A percentile compares a stretch with the other conserved stretches of the same genome.
Conservation (phyloP, 176 grass and related monocot species). For the Rhipidocladum racemiflorum region DNA sequence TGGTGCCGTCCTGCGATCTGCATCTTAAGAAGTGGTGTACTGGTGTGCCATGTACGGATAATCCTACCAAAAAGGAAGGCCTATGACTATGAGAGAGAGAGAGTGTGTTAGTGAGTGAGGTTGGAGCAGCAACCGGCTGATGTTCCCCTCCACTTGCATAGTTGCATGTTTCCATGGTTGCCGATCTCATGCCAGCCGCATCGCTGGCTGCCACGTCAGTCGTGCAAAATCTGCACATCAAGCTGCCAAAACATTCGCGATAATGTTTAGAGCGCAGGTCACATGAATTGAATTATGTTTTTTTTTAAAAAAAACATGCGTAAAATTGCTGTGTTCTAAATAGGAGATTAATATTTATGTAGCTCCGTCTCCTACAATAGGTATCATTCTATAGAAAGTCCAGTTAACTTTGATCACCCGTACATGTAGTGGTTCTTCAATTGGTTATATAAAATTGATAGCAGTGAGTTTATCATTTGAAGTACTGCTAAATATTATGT, state of each 20-base stretch:
- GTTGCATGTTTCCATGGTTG: neutral
- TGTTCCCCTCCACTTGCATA: neutral
- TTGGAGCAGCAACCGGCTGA: neutral
- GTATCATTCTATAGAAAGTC: no score
- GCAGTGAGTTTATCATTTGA: no score
- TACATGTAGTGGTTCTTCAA: no score
- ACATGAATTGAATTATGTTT: no score
- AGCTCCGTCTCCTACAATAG: no score
- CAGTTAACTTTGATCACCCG: no score
- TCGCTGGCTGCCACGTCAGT: neutral
- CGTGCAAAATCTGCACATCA: neutral
- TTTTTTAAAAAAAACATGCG: no score
- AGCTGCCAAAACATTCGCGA: neutral
- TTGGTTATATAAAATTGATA: no score
- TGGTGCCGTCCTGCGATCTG: neutral
- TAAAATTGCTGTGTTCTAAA: no score
- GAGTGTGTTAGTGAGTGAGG: neutral
- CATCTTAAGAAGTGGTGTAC: slow-evolving; percentile 1
- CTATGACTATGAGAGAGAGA: neutral
- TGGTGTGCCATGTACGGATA: slow-evolving; percentile 8
- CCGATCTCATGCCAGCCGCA: neutral
- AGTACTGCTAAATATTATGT: no score
- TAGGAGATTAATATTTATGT: no score
- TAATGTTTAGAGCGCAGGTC: no score
- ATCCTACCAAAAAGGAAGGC: slow-evolving; percentile 3